A percentile compares a stretch with the other conserved stretches of the same genome.
Evolutionary conservation across 306 rosid genomes (phyloP).

Genomic region (Cicer pinnatifidum): DNA sequence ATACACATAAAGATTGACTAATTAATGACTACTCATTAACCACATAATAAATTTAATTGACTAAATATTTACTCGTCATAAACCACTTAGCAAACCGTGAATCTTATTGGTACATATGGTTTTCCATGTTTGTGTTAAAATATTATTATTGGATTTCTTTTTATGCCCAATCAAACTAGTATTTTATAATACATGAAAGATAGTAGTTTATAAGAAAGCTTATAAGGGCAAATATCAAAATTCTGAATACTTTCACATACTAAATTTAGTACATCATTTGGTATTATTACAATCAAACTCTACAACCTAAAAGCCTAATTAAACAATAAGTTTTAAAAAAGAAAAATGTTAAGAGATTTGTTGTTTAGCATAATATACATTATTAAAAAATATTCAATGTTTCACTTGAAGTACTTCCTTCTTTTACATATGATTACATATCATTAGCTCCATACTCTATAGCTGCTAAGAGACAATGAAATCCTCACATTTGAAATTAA

Average conservation of each 20-base stretch:
- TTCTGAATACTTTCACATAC: slow-evolving; percentile 26
- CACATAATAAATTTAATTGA: too few species aligned
- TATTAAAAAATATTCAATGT: slow-evolving; percentile 26
- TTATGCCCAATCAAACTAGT: too few species aligned
- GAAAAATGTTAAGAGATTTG: slow-evolving; percentile 41
- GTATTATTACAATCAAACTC: slow-evolving; percentile 39
- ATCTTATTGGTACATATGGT: too few species aligned
- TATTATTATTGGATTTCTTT: too few species aligned
- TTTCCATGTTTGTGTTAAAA: too few species aligned
- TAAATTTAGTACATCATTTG: slow-evolving; percentile 16
- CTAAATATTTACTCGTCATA: too few species aligned
- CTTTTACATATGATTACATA: neutral
- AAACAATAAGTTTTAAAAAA: slow-evolving; percentile 15
- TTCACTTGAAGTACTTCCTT: neutral
- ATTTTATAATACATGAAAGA: too few species aligned
- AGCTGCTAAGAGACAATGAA: neutral
- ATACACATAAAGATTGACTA: too few species aligned
- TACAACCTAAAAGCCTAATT: slow-evolving; percentile 35
- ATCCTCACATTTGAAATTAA: neutral
- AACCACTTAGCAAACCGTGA: too few species aligned
- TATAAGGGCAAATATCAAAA: neutral
- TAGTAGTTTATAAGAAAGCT: neutral
- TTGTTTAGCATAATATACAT: slow-evolving; percentile 26
- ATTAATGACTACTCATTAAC: too few species aligned
- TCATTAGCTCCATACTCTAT: neutral